Conservation (phyloP, 2,329 filamentous ascomycete genomes). For the Apiospora marii region DNA sequence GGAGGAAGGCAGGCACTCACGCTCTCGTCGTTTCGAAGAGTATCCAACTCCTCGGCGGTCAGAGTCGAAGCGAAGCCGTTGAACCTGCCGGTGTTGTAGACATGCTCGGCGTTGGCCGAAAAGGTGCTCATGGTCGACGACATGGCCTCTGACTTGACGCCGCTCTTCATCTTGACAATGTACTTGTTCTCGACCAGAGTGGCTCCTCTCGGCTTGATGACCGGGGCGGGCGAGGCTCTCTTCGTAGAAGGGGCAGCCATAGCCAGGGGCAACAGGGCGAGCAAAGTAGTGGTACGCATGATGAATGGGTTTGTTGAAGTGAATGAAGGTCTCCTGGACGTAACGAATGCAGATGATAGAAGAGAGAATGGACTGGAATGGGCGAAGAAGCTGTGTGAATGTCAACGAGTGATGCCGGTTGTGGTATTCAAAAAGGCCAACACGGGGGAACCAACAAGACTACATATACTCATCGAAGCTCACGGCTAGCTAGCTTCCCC, state of each 20-base stretch:
- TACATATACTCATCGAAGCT: constrained; percentile 14
- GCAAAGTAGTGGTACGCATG: constrained; percentile 38
- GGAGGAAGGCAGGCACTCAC: constrained; percentile 40
- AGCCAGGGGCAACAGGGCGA: constrained; percentile 40
- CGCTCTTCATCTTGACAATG: constrained; percentile 54
- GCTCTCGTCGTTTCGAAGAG: constrained; percentile 48
- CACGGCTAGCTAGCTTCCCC: not conserved
- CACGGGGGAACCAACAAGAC: constrained; percentile 5
- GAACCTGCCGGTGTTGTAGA: constrained; percentile 44
- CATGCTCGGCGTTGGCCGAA: constrained; percentile 42
- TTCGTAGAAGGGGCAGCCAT: constrained; percentile 41
- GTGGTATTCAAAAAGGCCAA: not conserved
- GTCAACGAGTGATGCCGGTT: constrained; percentile 18
- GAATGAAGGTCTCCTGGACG: constrained; percentile 22
- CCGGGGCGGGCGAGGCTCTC: constrained; percentile 41
- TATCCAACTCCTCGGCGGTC: constrained; percentile 49
- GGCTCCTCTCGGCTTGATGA: constrained; percentile 39
- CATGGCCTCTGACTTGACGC: constrained; percentile 41
- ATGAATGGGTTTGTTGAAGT: constrained; percentile 26
- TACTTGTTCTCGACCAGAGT: constrained; percentile 49
- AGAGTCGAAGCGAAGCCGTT: constrained; percentile 54
- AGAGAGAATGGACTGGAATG: constrained; percentile 17
- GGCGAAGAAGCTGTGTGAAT: constrained; percentile 11
- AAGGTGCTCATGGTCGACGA: constrained; percentile 40
- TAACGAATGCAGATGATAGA: constrained; percentile 7